phyloP scores from a whole-genome alignment of 352 stramenopile species.

The Sclerospora graminicola region DNA sequence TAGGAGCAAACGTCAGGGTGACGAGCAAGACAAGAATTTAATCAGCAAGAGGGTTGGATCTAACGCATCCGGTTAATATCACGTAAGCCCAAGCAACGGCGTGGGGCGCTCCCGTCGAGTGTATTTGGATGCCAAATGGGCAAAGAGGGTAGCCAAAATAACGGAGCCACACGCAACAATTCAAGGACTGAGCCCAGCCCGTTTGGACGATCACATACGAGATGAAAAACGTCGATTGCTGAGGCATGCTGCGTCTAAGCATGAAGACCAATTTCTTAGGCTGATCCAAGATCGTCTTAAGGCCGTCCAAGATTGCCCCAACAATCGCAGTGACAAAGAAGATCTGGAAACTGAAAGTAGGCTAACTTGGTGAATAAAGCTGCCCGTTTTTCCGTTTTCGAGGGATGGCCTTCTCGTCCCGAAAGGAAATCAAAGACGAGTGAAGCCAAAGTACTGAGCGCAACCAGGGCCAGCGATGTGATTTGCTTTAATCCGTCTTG shows the following conservation, averaged over 20 bases:
- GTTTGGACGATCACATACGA: constrained; percentile 70
- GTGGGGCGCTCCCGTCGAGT: constrained; percentile 45
- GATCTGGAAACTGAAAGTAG: constrained; percentile 81
- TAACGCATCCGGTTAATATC: constrained; percentile 44
- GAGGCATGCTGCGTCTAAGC: constrained; percentile 65
- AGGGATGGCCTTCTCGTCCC: constrained; percentile 54
- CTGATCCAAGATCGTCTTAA: constrained; percentile 61
- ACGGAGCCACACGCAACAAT: constrained; percentile 46
- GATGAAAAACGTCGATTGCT: constrained; percentile 82
- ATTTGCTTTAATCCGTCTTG: constrained; percentile 63
- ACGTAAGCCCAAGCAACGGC: constrained; percentile 42
- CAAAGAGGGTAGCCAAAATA: constrained; percentile 41
- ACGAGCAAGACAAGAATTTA: constrained; percentile 60
- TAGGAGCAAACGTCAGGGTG: constrained; percentile 67
- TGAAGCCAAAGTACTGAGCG: constrained; percentile 45
- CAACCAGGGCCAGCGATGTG: constrained; percentile 47
- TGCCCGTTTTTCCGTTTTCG: constrained; percentile 48
- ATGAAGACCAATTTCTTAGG: constrained; percentile 58
- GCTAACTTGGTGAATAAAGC: constrained; percentile 65
- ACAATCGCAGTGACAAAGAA: constrained; percentile 76
- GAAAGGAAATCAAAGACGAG: constrained; percentile 62
- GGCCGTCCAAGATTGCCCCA: constrained; percentile 60
- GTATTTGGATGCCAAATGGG: constrained; percentile 45
- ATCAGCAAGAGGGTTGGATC: constrained; percentile 50
- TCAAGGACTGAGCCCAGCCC: constrained; percentile 48